Conservation (phyloP, 2,329 filamentous ascomycete genomes). For the Zymoseptoria tritici region DNA sequence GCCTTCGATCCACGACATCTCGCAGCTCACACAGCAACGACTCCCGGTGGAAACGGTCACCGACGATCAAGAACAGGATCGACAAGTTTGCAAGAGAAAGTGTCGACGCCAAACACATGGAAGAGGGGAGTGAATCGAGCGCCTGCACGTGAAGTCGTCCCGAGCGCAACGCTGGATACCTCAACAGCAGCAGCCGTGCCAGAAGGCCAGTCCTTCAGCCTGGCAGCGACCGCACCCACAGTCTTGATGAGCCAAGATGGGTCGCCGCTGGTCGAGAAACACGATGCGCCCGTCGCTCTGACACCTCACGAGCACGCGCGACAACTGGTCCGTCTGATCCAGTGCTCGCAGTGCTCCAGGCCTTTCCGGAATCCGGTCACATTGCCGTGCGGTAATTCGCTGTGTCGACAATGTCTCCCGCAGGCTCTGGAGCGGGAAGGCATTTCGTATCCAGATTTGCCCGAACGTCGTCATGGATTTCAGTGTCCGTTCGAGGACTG, state of each 20-base stretch:
- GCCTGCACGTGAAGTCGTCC: conserved; percentile 10
- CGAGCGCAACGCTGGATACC: conserved; percentile 8
- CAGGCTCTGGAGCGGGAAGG: conserved; percentile 55
- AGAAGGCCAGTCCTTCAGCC: conserved; percentile 10
- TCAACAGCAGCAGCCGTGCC: conserved; percentile 5
- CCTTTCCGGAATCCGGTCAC: conserved; percentile 63
- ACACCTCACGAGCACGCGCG: conserved; percentile 50
- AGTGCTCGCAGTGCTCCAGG: conserved; percentile 67
- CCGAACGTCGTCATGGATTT: conserved; percentile 62
- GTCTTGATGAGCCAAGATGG: conserved; percentile 78
- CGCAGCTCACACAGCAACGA: not conserved
- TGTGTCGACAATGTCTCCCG: conserved; percentile 72
- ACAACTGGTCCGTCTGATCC: conserved; percentile 63
- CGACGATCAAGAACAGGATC: not conserved
- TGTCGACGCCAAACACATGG: not conserved
- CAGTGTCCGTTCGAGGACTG: conserved; percentile 65
- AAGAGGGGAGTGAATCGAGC: not conserved
- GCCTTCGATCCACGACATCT: not conserved
- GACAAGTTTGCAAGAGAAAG: not conserved
- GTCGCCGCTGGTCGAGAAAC: conserved; percentile 50
- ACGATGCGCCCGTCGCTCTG: conserved; percentile 32
- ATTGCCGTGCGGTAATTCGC: conserved; percentile 70
- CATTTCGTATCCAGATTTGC: conserved; percentile 68
- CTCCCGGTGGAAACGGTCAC: not conserved
- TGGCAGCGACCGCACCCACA: conserved; percentile 59